Base-by-base conservation (phyloP, 495 filamentous ascomycete species). In the Daldinia bambusicola region DNA sequence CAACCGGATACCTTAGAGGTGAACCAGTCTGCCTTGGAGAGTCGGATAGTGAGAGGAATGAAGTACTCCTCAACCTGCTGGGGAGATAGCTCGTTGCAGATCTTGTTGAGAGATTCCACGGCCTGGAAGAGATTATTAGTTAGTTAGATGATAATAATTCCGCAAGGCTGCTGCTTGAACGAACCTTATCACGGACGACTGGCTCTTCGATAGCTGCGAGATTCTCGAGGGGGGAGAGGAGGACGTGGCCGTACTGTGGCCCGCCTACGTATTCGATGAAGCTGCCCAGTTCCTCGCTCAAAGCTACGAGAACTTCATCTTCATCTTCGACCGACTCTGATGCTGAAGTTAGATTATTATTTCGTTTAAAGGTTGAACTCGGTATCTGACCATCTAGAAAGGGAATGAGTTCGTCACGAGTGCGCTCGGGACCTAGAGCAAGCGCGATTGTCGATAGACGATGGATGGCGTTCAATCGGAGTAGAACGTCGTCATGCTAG, bases 1-100 rank as follows among this genome's bases (percentile, higher is more conserved):
- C 95, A 96, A 7, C 94, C 95, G 13, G 95, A 99, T 58, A 99
- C 95, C 81, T 98, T 99, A 66, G 96, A 98, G 32, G 95, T 99
- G 77, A 99, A 99, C 95, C 95, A 99, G 84, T 99, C 95, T 79
- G 95, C 96, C 87, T 98, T 98, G 61, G 95, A 97, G 59, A 99
- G 91, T 71, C 95, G 92, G 74, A 97, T 88, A 59, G 92, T 91
- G 71, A 99, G 90, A 31, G 96, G 95, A 74, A 98, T 93, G 83
- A 97, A 98, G 78, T 91, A 90, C 75, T 98, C 92, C 84, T 99
- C 96, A 78, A 98, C 89, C 82, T 99, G 95, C 74, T 92, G 86
- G 72, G 93, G 85, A 36, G 93, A 95, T 38, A 99, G 86, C 77
- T 98, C 88, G 75, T 89, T 87, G 85, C 95, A 97, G 77, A 99